Percentiles rank a stretch among this genome's conserved stretches.
Evolutionary conservation across 768 basidiomycete species (phyloP).

Genomic region (Mycena sanguinolenta): DNA sequence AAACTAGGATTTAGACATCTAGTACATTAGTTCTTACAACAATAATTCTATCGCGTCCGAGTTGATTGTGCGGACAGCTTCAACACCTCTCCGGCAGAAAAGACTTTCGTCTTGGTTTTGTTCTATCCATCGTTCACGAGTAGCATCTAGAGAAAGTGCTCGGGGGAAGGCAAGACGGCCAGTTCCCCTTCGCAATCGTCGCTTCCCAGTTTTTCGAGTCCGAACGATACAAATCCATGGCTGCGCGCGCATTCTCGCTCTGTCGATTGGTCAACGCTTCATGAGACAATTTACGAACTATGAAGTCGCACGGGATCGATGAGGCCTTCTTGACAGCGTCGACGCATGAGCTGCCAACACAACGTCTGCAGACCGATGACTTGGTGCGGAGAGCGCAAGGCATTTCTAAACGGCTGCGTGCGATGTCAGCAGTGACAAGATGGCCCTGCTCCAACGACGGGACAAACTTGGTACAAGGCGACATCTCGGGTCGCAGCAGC

Average conservation of each 20-base stretch:
- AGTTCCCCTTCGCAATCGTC: slow-evolving; percentile 69
- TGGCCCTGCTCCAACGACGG: not conserved
- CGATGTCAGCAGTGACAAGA: slow-evolving; percentile 16
- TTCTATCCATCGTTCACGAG: slow-evolving; percentile 14
- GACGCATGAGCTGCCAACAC: slow-evolving; percentile 85
- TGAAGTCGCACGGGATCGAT: slow-evolving; percentile 74
- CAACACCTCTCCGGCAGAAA: too few species aligned
- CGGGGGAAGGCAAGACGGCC: slow-evolving; percentile 84
- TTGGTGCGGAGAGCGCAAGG: slow-evolving; percentile 75
- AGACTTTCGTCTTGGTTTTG: too few species aligned
- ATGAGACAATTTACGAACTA: slow-evolving; percentile 12
- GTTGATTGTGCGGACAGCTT: too few species aligned
- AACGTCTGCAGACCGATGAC: slow-evolving; percentile 82
- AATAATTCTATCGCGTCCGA: too few species aligned
- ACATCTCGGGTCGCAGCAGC: slow-evolving; percentile 86
- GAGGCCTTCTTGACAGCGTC: slow-evolving; percentile 80
- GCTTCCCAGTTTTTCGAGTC: slow-evolving; percentile 76
- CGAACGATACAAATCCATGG: slow-evolving; percentile 68
- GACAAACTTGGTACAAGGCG: slow-evolving; percentile 74
- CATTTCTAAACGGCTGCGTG: slow-evolving; percentile 77
- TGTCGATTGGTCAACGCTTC: slow-evolving; percentile 46
- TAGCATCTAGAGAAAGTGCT: slow-evolving; percentile 87
- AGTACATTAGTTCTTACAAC: slow-evolving; percentile 17
- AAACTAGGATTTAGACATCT: slow-evolving; percentile 9
- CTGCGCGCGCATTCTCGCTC: slow-evolving; percentile 83